Base-by-base conservation (phyloP, 192 early-diverging fungal genomes). In the Coemansia sp. region DNA sequence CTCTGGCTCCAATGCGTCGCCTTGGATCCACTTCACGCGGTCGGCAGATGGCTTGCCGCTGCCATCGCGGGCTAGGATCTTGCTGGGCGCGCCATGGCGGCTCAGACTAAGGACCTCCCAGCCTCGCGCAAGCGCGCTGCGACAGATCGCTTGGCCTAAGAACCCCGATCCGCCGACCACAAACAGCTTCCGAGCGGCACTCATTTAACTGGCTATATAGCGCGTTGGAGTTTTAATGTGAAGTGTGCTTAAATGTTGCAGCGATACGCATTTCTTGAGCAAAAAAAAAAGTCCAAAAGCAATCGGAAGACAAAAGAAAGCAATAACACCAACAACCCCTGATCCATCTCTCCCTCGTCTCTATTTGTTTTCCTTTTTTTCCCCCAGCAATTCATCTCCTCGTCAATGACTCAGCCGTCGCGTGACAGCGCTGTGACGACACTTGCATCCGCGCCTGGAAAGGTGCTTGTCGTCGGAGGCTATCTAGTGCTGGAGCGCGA, bases 401-500 rank as follows among this genome's bases (percentile, higher is more conserved):
- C 14, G 24, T 15, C 41, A 64, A 71, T 71, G 68, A 57, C 68
- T 20, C n/a, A 36, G 1, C 29, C 40, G 5, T 35, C 68, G 22
- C 24, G 42, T 41, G 22, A 56, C 29, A 14, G 37, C 14, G 60
- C 69, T 19, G 54, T 62, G n/a, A 56, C 14, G 17, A 82, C 79
- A 41, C 60, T 92, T 37, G 90, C 91, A 7, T 96, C 96, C 12
- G 94, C 96, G 7, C 95, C 97, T 4, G 97, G 97, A 12, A 99
- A 99, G 68, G 97, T 97, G 12, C 90, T 99, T 6, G 37, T 98
- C 0, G 83, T 87, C 0, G 97, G 97, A 22, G 97, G 97, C 20
- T 99, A 99, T 73, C 86, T 99, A 0, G 95, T 99, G 7, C 86
- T 99, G 12, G 94, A 96, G 59, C 89, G 84, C 27, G 62, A 62